Base-by-base conservation (phyloP, 2,329 filamentous ascomycete species). In the Colletotrichum destructivum region DNA sequence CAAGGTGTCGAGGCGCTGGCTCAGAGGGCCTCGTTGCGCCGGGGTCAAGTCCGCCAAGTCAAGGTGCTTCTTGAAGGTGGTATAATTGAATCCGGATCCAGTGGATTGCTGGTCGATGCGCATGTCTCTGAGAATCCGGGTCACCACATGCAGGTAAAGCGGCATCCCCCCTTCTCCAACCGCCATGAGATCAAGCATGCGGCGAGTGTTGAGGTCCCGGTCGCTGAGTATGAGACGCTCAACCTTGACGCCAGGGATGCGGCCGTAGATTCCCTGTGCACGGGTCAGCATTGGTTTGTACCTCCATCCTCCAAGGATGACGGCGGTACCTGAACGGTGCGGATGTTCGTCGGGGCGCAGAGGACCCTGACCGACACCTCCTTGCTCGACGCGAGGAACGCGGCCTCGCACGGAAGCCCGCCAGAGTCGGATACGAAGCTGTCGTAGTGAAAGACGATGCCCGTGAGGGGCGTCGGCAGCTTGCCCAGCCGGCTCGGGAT, bases 391-490 rank as follows among this genome's bases (percentile, higher is more conserved):
- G 86, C 82, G 3, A 93, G 78, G 73, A 85, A 89, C 0, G 90
- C 89, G 0, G 87, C 90, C 76, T 93, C 91, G 67, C 90, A 91
- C 0, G 89, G 85, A 0, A 82, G 82, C 15, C 86, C 86, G 1
- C 83, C 80, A 0, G 77, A 75, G 54, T 87, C 84, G 0, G 84
- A 87, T 13, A 84, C 83, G 72, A 88, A 89, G 0, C 84, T 85
- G 73, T 91, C 89, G 69, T 91, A 93, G 73, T 93, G 90, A 60
- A 93, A 92, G 0, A 93, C 87, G 0, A 93, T 79, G 0, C 88
- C 90, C 0, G 89, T 88, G 0, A 92, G 80, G 0, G 90, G 89
- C 0, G 81, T 81, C 0, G 84, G 82, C 1, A 91, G 81, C 0
- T 78, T 76, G 8, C 86, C 87, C 0, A 86, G 81, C 0, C 78